Conservation (phyloP, 345 rosid species). For the Dipteronia dyeriana region DNA sequence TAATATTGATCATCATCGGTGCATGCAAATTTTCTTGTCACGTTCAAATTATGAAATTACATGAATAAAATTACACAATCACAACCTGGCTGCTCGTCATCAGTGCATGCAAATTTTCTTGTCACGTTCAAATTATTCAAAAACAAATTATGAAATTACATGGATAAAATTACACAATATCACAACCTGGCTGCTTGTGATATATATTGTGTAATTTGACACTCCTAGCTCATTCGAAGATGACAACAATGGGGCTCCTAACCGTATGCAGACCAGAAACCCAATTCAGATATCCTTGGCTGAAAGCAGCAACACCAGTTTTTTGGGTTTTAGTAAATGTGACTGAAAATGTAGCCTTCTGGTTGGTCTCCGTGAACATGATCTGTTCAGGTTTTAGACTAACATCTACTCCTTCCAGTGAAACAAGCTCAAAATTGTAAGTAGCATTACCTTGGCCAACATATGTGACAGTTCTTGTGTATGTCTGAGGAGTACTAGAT, state of each 20-base stretch:
- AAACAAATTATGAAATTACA: no score
- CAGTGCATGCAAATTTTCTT: no score
- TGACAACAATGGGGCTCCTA: slow-evolving; percentile 6
- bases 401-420: slow-evolving; percentile 27
- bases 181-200: no score
- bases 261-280: slow-evolving; percentile 7
- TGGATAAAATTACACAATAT: no score
- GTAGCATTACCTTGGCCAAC: slow-evolving; percentile 34
- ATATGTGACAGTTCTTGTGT: slow-evolving; percentile 47
- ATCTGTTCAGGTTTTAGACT: not conserved
- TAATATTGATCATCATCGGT: no score
- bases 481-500: slow-evolving; percentile 13
- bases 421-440: slow-evolving; percentile 25
- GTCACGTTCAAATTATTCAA: no score
- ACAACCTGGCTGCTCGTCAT: no score
- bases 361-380: slow-evolving; percentile 21
- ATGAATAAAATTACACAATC: no score
- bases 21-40: no score
- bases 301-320: not conserved
- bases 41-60: no score
- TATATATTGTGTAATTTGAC: no score
- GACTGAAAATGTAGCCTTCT: slow-evolving; percentile 26
- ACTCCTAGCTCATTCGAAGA: not conserved
- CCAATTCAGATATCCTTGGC: slow-evolving; percentile 35
- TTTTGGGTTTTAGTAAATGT: slow-evolving; percentile 13